Conservation (phyloP, 148 eudicot species). For the Arctostaphylos glauca region DNA sequence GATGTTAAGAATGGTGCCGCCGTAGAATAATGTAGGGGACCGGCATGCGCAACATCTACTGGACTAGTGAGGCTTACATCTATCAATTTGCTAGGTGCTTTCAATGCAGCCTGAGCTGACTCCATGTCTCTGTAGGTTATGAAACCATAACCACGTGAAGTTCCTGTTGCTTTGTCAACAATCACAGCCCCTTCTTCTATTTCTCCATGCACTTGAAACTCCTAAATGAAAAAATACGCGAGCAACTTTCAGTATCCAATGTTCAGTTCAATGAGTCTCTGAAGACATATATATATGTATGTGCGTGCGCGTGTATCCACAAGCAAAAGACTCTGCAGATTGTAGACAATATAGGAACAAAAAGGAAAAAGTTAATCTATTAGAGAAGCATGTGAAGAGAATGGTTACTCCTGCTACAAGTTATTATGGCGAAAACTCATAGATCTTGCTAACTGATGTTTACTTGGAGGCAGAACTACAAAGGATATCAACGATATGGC, state of each 20-base stretch:
- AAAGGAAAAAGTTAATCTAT: background rate
- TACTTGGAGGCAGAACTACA: background rate
- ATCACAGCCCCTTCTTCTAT: conserved; percentile 78
- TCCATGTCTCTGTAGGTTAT: conserved; percentile 60
- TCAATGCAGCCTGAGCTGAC: conserved; percentile 53
- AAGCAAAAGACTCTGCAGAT: background rate
- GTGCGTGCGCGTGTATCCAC: too few relatives aligned
- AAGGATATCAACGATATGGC: conserved; percentile 5
- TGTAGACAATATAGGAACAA: background rate
- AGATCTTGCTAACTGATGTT: too few relatives aligned
- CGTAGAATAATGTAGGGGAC: background rate
- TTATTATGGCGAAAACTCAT: conserved; percentile 5
- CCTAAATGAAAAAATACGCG: conserved; percentile 30
- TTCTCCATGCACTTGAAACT: conserved; percentile 64
- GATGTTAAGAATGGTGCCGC: background rate
- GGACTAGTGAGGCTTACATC: conserved; percentile 43
- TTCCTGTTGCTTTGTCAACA: conserved; percentile 58
- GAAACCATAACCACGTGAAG: conserved; percentile 72
- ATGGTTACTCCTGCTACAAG: conserved; percentile 1
- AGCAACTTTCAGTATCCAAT: background rate
- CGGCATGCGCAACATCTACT: background rate
- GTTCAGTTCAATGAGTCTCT: background rate
- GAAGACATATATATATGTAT: background rate
- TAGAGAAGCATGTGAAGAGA: background rate
- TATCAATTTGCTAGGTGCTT: conserved; percentile 53